Evolutionary conservation across 140 eudicot species (phyloP), one percentile per base, ranked within the genome.

Genomic region (Stevia rebaudiana): DNA sequence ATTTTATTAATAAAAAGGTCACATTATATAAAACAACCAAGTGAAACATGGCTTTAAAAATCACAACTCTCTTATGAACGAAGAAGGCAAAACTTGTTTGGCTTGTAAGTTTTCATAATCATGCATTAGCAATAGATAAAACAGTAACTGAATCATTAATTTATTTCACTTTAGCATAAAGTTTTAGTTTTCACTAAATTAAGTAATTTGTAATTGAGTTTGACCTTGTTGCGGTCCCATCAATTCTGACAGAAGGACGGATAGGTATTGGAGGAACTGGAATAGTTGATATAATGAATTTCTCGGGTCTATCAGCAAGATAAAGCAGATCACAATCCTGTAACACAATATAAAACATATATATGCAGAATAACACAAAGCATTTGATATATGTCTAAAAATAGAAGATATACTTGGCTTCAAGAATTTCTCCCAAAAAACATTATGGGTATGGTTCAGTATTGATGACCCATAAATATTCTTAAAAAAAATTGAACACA

Each of bases 281-380:
- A 65, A 94, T 83, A 70, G 71, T 76, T 28, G 88, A 85, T 49
- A 86, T 69, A 19, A 94, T 68, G 73, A 94, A 87, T 40, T 88
- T 94, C 74, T 94, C 97, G 0, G 99, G 99, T 81, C 95, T 88
- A 71, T 83, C 97, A 40, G 57, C 73, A 42, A 85, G 83, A 80
- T 85, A 94, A 69, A 94, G 99, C 85, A 94, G 65, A 69, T 83
- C 95, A 63, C 99, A 94, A 65, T 88, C 97, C 98, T 92, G 95
- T 50, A 69, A 55, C 19, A 71, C 48, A 63, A 62, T 47, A 47
- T n/a, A 58, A 31, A 50, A 35, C 51, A 36, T 7, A 44, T 46
- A 24, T 41, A 8, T 11, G 47, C 35, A 55, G 64, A 55, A 53
- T 54, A 16, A 15, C 73, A 54, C 43, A 30, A 39, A 35, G 1